phyloP scores from a whole-genome alignment of 257 asterid species.

The Striga asiatica region DNA sequence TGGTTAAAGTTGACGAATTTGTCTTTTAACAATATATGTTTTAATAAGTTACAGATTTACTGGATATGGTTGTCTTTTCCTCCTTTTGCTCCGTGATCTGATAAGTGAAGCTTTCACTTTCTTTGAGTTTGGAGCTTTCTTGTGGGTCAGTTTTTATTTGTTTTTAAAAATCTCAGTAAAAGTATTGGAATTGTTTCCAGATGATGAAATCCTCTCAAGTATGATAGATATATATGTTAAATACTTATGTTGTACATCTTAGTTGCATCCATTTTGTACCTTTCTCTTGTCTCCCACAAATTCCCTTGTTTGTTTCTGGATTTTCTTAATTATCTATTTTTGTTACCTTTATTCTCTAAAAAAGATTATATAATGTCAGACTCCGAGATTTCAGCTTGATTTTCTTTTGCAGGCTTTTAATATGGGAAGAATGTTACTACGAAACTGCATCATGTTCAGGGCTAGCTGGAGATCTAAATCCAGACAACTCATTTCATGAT shows the following conservation, averaged over 20 bases:
- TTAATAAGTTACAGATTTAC: conserved; percentile 32
- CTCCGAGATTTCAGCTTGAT: too few species aligned
- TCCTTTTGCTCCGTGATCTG: conserved; percentile 25
- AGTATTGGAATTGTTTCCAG: conserved; percentile 14
- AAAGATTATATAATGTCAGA: too few species aligned
- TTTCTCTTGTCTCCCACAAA: conserved; percentile 16
- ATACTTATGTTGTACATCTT: conserved; percentile 33
- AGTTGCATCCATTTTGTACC: conserved; percentile 30
- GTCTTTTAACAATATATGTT: conserved; percentile 25
- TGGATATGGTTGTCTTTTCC: conserved; percentile 31
- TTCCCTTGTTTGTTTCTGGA: conserved; percentile 16
- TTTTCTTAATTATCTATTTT: too few species aligned
- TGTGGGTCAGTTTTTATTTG: conserved; percentile 44
- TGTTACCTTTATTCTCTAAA: too few species aligned
- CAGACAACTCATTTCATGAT: too few species aligned
- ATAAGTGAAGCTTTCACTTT: conserved; percentile 25
- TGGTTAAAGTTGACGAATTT: conserved; percentile 17
- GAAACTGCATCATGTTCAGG: conserved; percentile 32
- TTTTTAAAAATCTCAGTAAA: conserved; percentile 42
- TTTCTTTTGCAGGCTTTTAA: conserved; percentile 58
- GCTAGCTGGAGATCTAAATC: conserved; percentile 19
- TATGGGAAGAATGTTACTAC: conserved; percentile 84
- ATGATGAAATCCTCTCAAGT: conserved; percentile 21
- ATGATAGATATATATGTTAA: conserved; percentile 18
- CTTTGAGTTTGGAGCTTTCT: conserved; percentile 47